Percentiles rank a stretch among this genome's conserved stretches.
These are phyloP conservation scores for Hypoxylon sp. DNA, from an alignment of 2,329 filamentous ascomycete genomes.

Conservation along the genomic window DNA sequence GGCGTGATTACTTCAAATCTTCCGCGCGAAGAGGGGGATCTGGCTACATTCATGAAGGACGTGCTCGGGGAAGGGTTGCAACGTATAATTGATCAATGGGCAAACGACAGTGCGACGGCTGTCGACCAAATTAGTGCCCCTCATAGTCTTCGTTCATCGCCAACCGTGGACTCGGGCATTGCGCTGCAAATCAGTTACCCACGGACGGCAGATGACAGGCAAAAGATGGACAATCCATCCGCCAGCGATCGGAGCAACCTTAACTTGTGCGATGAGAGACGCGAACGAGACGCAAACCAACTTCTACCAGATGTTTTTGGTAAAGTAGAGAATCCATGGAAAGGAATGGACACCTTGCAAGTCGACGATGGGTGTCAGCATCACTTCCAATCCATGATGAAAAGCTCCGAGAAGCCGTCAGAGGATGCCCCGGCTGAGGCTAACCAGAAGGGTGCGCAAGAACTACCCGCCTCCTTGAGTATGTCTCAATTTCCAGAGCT, in stretches of 20 bases:
- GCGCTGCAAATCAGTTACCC: conserved; percentile 21
- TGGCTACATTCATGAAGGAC: conserved; percentile 37
- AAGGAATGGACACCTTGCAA: not conserved
- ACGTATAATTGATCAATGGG: conserved; percentile 44
- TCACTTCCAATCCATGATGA: conserved; percentile 2
- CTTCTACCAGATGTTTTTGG: not conserved
- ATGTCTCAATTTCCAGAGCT: conserved; percentile 28
- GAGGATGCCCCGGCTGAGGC: conserved; percentile 1
- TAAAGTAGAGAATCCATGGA: not conserved
- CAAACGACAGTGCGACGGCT: conserved; percentile 33
- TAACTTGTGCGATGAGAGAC: not conserved
- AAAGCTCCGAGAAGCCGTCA: not conserved
- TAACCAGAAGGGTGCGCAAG: conserved; percentile 1
- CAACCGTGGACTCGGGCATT: conserved; percentile 37
- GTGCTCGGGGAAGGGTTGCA: conserved; percentile 41
- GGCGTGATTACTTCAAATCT: conserved; percentile 35
- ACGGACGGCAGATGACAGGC: conserved; percentile 5
- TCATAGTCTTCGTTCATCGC: conserved; percentile 35
- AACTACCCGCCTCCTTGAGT: conserved; percentile 4
- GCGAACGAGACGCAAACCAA: not conserved
- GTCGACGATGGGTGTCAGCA: not conserved
- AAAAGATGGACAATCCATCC: not conserved
- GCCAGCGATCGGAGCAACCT: not conserved
- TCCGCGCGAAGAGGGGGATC: conserved; percentile 40
- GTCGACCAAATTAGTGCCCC: conserved; percentile 13